Evolutionary conservation across 345 rosid genomes (phyloP).

Genomic region (Eucalyptus sp.): DNA sequence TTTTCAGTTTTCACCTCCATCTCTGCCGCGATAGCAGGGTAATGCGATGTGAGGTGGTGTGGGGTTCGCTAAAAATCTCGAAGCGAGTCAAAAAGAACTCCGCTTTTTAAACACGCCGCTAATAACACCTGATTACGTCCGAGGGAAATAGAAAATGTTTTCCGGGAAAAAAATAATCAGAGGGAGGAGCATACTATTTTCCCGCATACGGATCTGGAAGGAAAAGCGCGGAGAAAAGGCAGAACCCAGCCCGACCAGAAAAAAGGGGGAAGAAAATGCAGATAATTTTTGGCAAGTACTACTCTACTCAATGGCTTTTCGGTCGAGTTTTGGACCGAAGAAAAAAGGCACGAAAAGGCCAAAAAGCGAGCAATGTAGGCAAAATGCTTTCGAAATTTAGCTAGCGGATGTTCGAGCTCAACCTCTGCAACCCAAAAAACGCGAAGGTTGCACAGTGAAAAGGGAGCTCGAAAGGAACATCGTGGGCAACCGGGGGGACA

Average conservation of each 20-base stretch:
- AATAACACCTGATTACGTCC: neutral
- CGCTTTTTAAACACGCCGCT: neutral
- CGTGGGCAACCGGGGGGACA: neutral
- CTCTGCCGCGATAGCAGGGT: conserved; percentile 48
- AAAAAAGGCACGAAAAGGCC: neutral
- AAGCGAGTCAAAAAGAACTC: neutral
- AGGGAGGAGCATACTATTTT: neutral
- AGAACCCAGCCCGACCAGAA: neutral
- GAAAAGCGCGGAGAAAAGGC: neutral
- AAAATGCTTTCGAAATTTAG: neutral
- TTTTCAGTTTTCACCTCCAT: conserved; percentile 18
- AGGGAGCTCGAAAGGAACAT: neutral
- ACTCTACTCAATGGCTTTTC: neutral
- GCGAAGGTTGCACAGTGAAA: neutral
- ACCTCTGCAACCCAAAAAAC: neutral
- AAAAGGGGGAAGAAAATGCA: neutral
- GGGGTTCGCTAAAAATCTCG: conserved; percentile 3
- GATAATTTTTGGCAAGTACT: neutral
- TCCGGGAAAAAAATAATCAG: neutral
- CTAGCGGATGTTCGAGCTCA: neutral
- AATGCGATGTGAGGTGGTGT: conserved; percentile 1
- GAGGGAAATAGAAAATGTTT: neutral
- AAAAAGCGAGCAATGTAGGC: neutral
- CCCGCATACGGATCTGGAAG: neutral
- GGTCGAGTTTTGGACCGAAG: neutral